Base-by-base conservation (phyloP, 2,329 filamentous ascomycete genomes). In the Ophidiomyces ophidiicola region DNA sequence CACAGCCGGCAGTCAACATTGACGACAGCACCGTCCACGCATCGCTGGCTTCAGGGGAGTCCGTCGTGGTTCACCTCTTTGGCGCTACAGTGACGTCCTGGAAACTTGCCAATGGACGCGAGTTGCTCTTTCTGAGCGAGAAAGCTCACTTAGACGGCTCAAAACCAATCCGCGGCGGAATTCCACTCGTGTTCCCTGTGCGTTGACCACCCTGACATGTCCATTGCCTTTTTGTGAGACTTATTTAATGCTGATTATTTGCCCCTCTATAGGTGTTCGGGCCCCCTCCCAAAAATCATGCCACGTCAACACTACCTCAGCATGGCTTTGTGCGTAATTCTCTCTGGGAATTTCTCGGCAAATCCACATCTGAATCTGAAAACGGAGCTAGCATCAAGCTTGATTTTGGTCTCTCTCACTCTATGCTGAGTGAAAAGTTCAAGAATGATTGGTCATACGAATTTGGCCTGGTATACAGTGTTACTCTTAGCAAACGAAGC, bases 31-130 rank as follows among this genome's bases (percentile, higher is more conserved):
- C 75, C 44, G 79, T 96, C 36, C 73, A 74, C n/a, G 88, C 88
- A 23, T 72, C 71, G 20, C 74, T 96, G 30, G 83, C 86, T 26
- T 82, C 84, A 0, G 87, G 88, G 49, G 87, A 96, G 65, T 83
- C 76, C 40, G 75, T 94, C 49, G 78, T 85, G 48, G 71, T 98
- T 25, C 70, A 94, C 44, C 76, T 96, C n/a, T 82, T 82, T 54
- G 90, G 90, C 43, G 90, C 90, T 7, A 96, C 87, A 1, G 81
- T 98, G 33, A 78, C 82, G 43, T 90, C 82, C 62, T 98, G 90
- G 90, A 93, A 90, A 69, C 80, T 82, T 56, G 73, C 77, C 43
- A 69, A 73, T 42, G 82, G 82, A 33, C 66, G 75, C 41, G 87
- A 94, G 67, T 86, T 86, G 63, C 71, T 94, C 39, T 94, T 85